Conservation (phyloP, 257 asterid species). For the Echium plantagineum region DNA sequence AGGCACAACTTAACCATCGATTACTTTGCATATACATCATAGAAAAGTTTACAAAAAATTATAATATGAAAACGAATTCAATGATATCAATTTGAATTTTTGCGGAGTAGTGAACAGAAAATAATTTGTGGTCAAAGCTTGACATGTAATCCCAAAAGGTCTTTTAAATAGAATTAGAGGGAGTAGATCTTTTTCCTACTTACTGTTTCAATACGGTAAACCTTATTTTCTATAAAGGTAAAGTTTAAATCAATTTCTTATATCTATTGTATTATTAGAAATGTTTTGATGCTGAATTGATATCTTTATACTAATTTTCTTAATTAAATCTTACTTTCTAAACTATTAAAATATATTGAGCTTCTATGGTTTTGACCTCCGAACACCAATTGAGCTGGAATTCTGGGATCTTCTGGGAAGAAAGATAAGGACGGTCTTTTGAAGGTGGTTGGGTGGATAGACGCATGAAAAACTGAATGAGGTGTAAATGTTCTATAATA, state of each 20-base stretch:
- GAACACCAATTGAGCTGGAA: background rate
- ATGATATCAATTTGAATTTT: too few species aligned
- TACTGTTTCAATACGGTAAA: background rate
- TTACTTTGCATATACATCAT: too few species aligned
- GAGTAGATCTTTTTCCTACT: background rate
- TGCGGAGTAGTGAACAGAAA: too few species aligned
- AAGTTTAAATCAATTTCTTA: background rate
- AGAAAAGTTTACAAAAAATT: too few species aligned
- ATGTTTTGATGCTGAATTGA: background rate
- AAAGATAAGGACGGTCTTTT: background rate
- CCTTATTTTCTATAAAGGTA: background rate
- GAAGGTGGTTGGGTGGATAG: background rate
- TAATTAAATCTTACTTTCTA: background rate
- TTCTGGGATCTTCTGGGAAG: background rate
- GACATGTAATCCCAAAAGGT: too few species aligned
- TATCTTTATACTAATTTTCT: background rate
- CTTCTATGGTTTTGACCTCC: background rate
- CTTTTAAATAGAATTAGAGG: too few species aligned
- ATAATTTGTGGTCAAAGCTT: too few species aligned
- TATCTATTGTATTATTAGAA: background rate
- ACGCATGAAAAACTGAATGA: background rate
- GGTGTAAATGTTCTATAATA: background rate
- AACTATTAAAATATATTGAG: background rate
- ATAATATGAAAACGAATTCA: too few species aligned
- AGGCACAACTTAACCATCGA: too few species aligned